Evolutionary conservation across 2,329 filamentous ascomycete genomes (phyloP), one percentile per base, ranked within the genome.

Genomic region (Annulohypoxylon truncatum): DNA sequence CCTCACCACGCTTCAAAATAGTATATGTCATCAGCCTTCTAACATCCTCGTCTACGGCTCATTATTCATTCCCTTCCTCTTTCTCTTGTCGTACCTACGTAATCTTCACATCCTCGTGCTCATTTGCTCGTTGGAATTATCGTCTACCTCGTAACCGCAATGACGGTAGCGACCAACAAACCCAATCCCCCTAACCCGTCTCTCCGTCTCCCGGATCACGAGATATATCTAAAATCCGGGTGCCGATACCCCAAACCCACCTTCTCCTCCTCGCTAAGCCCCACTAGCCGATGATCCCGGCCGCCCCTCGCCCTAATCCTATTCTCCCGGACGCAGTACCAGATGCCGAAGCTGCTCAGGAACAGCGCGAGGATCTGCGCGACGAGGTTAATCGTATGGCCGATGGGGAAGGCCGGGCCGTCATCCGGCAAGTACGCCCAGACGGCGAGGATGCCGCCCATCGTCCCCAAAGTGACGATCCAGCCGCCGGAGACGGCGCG

Each of bases 311-410:
- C 80, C 8, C 85, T 78, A 24, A 82, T 73, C 47, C 73, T 80
- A 74, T 88, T 88, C 76, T 88, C 87, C 73, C 81, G 83, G 15
- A 79, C 68, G 72, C 84, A 86, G 71, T 88, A 88, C 10, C 77
- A 42, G 44, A 88, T 83, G 13, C 85, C 85, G 22, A 79, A 80
- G 3, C 80, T 31, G 1, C 84, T 75, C 4, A 88, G 78, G 18
- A 80, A 64, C 2, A 84, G 72, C 3, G 82, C 80, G 10, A 73
- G 73, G 15, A 82, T 74, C 72, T 88, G 84, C 1, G 84, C 84
- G 3, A 69, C 78, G 47, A 89, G 78, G 71, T 89, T 89, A 80
- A 89, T 88, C 3, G 83, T 83, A 74, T 87, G 84, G 22, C 84
- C 84, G 53, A 79, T 82, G 29, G 75, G 78, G 69, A 83, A 87